Evolutionary conservation across 352 stramenopile species (phyloP), one percentile per base, ranked within the genome.

Genomic region (Globisporangium sylvaticum): DNA sequence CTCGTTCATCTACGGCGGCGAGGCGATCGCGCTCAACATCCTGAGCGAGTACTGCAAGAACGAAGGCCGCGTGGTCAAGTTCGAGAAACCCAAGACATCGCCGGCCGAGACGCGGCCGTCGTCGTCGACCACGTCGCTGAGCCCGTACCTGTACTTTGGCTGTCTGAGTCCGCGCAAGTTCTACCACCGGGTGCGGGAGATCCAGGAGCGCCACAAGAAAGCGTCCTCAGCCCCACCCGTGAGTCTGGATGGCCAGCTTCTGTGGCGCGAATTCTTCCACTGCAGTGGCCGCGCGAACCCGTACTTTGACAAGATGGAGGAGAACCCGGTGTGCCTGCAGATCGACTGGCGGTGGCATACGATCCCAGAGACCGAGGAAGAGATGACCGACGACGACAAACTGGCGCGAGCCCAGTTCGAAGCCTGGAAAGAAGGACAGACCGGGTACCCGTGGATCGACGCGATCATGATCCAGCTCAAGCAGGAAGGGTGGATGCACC

Each of bases 361-460:
- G 54, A 78, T 99, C 85, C 84, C 84, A 2, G 71, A 81, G 46
- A 65, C 55, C 6, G 83, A 91, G 32, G 74, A 77, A 0, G 76
- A 83, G n/a, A 67, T 90, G 76, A 90, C 75, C 18, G 83, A 91
- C 73, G 80, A 96, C 55, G 87, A 98, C 48, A 91, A 97, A 63
- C 80, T 92, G 20, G 82, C 83, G 18, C 65, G 75, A 5, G 68
- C 89, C 25, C 81, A 97, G 22, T 89, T 99, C 52, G 74, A 91
- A 31, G 91, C 91, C 25, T 99, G 97, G 97, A 97, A 95, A 74
- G 81, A 97, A 60, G 95, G 87, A 1, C 80, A 92, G 62, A 99
- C 97, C 12, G 97, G 97, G 3, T 99, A 97, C 75, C 97, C 97
- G 20, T 99, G 92, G 80, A 98, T 99, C 71, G 97, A 99, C 71